Evolutionary conservation across 805 yeast species (phyloP), one percentile per base, ranked within the genome.

Genomic region (Helenozyma baotianmanensis): DNA sequence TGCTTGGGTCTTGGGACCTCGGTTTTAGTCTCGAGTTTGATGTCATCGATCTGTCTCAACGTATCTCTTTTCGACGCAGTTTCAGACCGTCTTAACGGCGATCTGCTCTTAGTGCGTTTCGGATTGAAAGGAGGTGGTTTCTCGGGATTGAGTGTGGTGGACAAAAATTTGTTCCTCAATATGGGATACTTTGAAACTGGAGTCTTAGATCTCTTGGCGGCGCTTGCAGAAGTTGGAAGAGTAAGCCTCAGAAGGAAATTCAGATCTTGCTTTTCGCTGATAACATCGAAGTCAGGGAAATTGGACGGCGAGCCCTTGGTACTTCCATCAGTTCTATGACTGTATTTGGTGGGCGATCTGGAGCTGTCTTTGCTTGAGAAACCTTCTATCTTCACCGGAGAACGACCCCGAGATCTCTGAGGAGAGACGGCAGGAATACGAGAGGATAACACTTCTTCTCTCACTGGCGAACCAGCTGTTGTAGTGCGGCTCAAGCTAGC

Each of bases 81-180:
- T n/a, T n/a, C n/a, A n/a, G n/a, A n/a, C n/a, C n/a, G n/a, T n/a
- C n/a, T n/a, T n/a, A n/a, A n/a, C n/a, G n/a, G n/a, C n/a, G n/a
- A n/a, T n/a, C n/a, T n/a, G n/a, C n/a, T n/a, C n/a, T n/a, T n/a
- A n/a, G n/a, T n/a, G n/a, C n/a, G n/a, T n/a, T n/a, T n/a, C n/a
- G 25, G 25, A 24, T 46, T 49, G 21, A 60, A 49, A 17, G 36
- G 41, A 5, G 58, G 52, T 7, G 56, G 53, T 9, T 54, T 55
- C 3, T 53, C 48, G 0, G 68, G 62, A 15, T 59, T 59, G 14
- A 64, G 47, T 6, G 60, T 54, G 1, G 68, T 60, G 1, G 67
- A 56, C 21, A 63, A 50, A 32, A 64, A 60, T 35, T 53, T 53
- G 36, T 62, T 64, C 38, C 52, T 60, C 11, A 45, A 14, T 7